Base-by-base conservation (phyloP, 1,284 basidiomycete genomes). In the Mycena citricolor region DNA sequence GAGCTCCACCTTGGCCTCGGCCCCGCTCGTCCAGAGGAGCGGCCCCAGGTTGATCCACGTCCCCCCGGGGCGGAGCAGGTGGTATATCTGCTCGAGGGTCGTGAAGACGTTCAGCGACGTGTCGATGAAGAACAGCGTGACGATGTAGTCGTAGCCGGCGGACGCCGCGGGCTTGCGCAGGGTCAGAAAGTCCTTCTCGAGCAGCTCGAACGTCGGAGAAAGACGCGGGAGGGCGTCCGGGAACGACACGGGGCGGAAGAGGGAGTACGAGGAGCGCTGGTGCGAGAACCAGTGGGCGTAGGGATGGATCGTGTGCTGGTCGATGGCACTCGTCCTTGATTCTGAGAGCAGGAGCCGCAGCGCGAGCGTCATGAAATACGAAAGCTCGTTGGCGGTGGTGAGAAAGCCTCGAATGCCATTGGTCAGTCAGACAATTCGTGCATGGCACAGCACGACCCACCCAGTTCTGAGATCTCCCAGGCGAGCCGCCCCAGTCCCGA, bases 71-170 rank as follows among this genome's bases (percentile, higher is more conserved):
- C 69, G 69, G 12, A 83, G 68, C 17, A 83, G 66, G 12, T 54
- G 25, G 55, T 77, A 65, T 23, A 83, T 78, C 20, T 80, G 75
- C 38, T 71, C 64, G 41, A 78, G 61, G 3, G 78, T 77, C 6
- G 71, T 61, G 44, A 83, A 65, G 16, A 77, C 68, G 56, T 84
- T 81, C 32, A 74, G 61, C 1, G 82, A 80, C 10, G 81, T 84
- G 65, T 81, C 81, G 58, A 86, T 79, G 68, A 86, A 86, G 66
- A 83, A 85, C 8, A 84, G 68, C 5, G 82, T 84, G 8, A 80
- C 70, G 50, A 84, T 66, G 52, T 66, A 76, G 57, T 83, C 77
- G 59, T 78, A 83, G 5, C 73, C 71, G 4, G 45, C 19, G 11
- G 50, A 31, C 4, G 39, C 20, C 12, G 28, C 42, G 29, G 37